Base-by-base conservation (phyloP, 2,329 filamentous ascomycete species). In the Hypoxylon sp. region DNA sequence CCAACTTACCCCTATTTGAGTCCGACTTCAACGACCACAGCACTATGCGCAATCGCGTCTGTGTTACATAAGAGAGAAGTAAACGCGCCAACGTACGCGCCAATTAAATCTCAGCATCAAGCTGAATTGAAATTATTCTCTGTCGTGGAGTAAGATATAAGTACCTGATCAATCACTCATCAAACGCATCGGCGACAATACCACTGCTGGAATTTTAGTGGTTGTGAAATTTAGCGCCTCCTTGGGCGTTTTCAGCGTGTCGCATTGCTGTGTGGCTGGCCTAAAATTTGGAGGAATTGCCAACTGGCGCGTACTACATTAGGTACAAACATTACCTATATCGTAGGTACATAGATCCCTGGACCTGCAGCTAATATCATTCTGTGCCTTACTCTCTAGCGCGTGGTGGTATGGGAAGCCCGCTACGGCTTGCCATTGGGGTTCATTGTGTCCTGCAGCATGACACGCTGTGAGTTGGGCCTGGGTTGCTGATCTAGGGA, bases 361-460 rank as follows among this genome's bases (percentile, higher is more conserved):
- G 46, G 9, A 64, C 53, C 47, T 61, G 62, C 59, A 64, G 46
- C 58, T 63, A 63, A 51, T 14, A 21, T 21, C 19, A 21, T 47
- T 41, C 8, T 41, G 48, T 47, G 39, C 25, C 6, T 27, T 27
- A 3, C 53, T 32, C 53, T 45, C 30, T 51, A 67, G 55, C 61
- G 64, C 43, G 50, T 67, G 54, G 67, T 67, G 54, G 67, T 60
- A 39, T 43, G 48, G 45, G 27, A 39, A 51, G 12, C 30, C 60
- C 61, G 46, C 43, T 68, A 63, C 45, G 64, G 60, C 57, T 45
- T 61, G 52, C 48, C 56, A 52, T 65, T 62, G 56, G 50, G 43
- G 32, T 57, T 63, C 50, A 43, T 65, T 58, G 45, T 52, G 65
- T 46, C 57, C 60, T 67, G 67, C 64, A 68, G 59, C 19, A 68